phyloP scores from a whole-genome alignment of 257 asterid species.

The Echium plantagineum region DNA sequence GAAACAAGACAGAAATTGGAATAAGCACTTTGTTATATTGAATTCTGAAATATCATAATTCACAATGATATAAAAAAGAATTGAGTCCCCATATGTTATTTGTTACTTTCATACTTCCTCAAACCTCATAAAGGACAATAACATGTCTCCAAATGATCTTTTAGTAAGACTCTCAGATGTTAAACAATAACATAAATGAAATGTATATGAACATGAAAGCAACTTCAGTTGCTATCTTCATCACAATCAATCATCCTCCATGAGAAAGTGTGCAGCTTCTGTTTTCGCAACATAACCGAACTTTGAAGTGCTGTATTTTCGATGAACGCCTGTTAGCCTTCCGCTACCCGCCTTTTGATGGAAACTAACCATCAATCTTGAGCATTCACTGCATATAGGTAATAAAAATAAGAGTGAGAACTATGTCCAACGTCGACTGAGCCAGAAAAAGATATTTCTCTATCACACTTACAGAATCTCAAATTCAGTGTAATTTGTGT shows the following conservation, averaged over 20 bases:
- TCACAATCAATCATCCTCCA: neutral
- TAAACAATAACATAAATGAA: no score
- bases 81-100: no score
- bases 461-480: slow-evolving; percentile 20
- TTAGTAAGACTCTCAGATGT: no score
- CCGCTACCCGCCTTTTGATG: neutral
- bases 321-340: neutral
- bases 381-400: neutral
- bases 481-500: neutral
- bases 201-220: neutral
- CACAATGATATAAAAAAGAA: no score
- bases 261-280: neutral
- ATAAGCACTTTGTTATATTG: no score
- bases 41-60: no score
- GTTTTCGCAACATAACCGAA: neutral
- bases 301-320: neutral
- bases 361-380: neutral
- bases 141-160: no score
- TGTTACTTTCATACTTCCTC: no score
- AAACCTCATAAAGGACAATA: no score
- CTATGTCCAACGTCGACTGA: neutral
- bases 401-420: neutral
- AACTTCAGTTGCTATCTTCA: neutral
- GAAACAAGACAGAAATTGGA: no score
- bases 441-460: neutral